Base-by-base conservation (phyloP, 2,329 filamentous ascomycete genomes). In the Beauveria sp. region DNA sequence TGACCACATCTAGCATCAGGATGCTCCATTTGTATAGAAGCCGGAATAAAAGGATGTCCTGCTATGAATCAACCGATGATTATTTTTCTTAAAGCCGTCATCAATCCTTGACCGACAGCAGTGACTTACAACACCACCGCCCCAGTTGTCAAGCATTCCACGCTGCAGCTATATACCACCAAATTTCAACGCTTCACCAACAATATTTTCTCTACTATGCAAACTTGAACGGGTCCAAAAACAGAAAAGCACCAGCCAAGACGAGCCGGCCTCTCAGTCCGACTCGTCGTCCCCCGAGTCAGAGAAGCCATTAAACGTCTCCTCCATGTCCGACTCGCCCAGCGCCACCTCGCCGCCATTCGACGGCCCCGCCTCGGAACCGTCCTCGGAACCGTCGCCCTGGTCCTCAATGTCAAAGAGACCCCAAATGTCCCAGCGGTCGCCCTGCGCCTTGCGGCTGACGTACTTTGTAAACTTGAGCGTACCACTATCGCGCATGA, bases 401-500 rank as follows among this genome's bases (percentile, higher is more conserved):
- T 77, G 71, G 62, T 84, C 82, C 64, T 82, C 82, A 37, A 96
- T 87, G 26, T 88, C 90, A 72, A 90, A 91, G 40, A 86, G 85
- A 0, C 86, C 94, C 52, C 85, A 88, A 55, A 97, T 80, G 76
- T 99, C 94, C 91, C 92, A 97, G 48, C 94, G 82, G 75, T 97
- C 94, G 1, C 94, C 94, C 70, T 84, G 84, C 8, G 94, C 94
- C 55, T 82, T 84, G 63, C 81, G 81, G 74, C 89, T 96, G 24
- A 99, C 89, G 73, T 97, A 99, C 79, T 97, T 99, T 69, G 97
- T 92, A 71, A 99, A 99, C 72, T 91, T 88, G 70, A 99, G 79
- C 16, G 89, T 88, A 16, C 91, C 92, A 66, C 84, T 86, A 71
- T 99, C 94, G 62, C 94, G 84, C 66, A 97, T 78, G 37, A 97